Conservation (phyloP, 495 filamentous ascomycete species). For the Hypoxylon subgilvum region DNA sequence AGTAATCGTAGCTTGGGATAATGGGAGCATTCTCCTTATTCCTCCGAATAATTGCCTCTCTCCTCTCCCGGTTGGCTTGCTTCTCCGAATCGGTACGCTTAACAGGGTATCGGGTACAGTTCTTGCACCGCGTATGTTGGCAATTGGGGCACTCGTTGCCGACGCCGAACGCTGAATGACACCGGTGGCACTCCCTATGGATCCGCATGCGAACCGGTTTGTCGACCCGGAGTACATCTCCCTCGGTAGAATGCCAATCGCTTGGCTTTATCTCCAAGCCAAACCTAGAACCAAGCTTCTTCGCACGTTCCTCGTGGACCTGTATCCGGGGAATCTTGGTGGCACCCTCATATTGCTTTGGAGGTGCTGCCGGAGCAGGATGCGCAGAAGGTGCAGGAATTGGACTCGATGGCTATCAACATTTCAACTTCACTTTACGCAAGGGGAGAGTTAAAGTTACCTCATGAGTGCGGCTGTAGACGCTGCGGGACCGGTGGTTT, state of each 20-base stretch:
- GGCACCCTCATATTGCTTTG: slow-evolving; percentile 38
- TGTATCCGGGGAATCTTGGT: slow-evolving; percentile 54
- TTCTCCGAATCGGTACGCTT: slow-evolving; percentile 60
- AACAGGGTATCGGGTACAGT: slow-evolving; percentile 73
- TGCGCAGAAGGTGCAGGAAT: too few species aligned
- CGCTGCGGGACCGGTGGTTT: slow-evolving; percentile 38
- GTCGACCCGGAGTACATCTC: slow-evolving; percentile 73
- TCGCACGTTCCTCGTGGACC: slow-evolving; percentile 71
- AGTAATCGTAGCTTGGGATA: slow-evolving; percentile 53
- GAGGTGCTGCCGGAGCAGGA: slow-evolving; percentile 36
- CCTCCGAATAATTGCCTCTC: slow-evolving; percentile 55
- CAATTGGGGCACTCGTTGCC: slow-evolving; percentile 75
- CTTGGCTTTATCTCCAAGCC: slow-evolving; percentile 71
- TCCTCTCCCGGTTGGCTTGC: slow-evolving; percentile 52
- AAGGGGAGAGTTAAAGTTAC: slow-evolving; percentile 21
- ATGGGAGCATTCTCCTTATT: slow-evolving; percentile 55
- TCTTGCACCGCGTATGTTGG: slow-evolving; percentile 77
- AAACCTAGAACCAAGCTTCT: slow-evolving; percentile 75
- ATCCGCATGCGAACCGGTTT: slow-evolving; percentile 92
- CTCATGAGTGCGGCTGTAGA: slow-evolving; percentile 35
- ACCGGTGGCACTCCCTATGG: slow-evolving; percentile 80
- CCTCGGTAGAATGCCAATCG: slow-evolving; percentile 68
- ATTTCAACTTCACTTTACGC: neutral
- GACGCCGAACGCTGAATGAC: slow-evolving; percentile 72
- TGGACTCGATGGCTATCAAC: slow-evolving; percentile 19